Evolutionary conservation across 805 yeast species (phyloP).

Genomic region (Teunomyces tritomae): DNA sequence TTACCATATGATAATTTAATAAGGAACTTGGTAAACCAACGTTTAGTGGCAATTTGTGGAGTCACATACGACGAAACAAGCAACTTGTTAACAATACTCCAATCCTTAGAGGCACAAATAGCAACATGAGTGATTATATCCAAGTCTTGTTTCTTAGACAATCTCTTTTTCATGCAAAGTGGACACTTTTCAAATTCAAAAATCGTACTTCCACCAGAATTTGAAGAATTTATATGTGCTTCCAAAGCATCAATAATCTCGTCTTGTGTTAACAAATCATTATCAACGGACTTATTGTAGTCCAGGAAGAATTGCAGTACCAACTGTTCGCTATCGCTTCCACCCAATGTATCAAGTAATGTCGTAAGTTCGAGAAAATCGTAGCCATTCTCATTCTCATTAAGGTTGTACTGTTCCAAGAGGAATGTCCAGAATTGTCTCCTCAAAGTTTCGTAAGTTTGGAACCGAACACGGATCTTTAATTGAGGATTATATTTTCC

Average conservation of each 20-base stretch:
- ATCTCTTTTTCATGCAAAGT: constrained; percentile 62
- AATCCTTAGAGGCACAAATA: constrained; percentile 75
- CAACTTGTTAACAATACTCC: constrained; percentile 65
- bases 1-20: constrained; percentile 87
- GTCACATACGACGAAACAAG: constrained; percentile 72
- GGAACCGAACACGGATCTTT: constrained; percentile 59
- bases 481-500: constrained; percentile 51
- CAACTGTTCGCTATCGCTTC: constrained; percentile 49
- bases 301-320: constrained; percentile 51
- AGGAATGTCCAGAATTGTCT: constrained; percentile 68
- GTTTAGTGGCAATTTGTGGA: constrained; percentile 74
- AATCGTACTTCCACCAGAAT: constrained; percentile 32
- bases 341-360: constrained; percentile 64
- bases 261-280: constrained; percentile 44
- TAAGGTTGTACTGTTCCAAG: constrained; percentile 50
- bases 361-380: constrained; percentile 61
- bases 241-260: constrained; percentile 51
- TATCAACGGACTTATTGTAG: constrained; percentile 49
- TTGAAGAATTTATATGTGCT: constrained; percentile 24
- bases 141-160: constrained; percentile 50
- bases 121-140: constrained; percentile 87
- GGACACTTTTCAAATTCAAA: constrained; percentile 76
- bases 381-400: constrained; percentile 37
- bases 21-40: constrained; percentile 83
- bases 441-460: constrained; percentile 62